phyloP scores from a whole-genome alignment of 768 basidiomycete species.

The Lentinula sp. region DNA sequence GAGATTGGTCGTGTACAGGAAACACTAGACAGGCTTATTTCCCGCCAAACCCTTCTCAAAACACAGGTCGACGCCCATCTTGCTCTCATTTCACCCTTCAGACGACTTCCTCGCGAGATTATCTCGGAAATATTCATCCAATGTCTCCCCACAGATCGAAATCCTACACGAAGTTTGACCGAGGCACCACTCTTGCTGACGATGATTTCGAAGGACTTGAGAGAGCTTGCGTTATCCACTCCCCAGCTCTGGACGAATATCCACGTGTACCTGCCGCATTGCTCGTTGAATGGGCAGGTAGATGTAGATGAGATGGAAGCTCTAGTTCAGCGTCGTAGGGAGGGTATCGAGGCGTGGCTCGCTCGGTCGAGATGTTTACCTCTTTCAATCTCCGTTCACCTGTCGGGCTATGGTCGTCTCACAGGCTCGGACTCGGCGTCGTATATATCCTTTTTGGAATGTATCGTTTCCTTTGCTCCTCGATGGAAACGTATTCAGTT shows the following conservation, averaged over 20 bases:
- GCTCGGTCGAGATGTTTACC: constrained; percentile 2
- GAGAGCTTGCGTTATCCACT: not conserved
- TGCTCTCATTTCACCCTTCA: constrained; percentile 4
- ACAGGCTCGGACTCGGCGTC: not conserved
- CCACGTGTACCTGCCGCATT: not conserved
- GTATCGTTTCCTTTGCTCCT: not conserved
- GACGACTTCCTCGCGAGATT: constrained; percentile 5
- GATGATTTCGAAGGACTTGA: not conserved
- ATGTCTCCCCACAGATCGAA: constrained; percentile 1
- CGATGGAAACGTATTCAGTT: constrained; percentile 2
- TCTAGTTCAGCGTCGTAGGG: not conserved
- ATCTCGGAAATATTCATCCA: constrained; percentile 5
- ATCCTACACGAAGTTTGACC: not conserved
- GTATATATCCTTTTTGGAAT: not conserved
- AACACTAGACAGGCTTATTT: not conserved
- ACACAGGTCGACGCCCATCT: constrained; percentile 4
- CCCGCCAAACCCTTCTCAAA: not conserved
- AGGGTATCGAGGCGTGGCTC: constrained; percentile 1
- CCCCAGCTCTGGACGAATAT: constrained; percentile 4
- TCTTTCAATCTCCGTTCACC: not conserved
- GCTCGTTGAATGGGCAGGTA: not conserved
- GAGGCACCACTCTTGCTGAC: constrained; percentile 2
- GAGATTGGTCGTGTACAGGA: not conserved
- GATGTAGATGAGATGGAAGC: not conserved
- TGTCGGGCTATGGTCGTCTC: constrained; percentile 1